Evolutionary conservation across 257 asterid species (phyloP), one percentile per base, ranked within the genome.

Genomic region (Perilla frutescens): DNA sequence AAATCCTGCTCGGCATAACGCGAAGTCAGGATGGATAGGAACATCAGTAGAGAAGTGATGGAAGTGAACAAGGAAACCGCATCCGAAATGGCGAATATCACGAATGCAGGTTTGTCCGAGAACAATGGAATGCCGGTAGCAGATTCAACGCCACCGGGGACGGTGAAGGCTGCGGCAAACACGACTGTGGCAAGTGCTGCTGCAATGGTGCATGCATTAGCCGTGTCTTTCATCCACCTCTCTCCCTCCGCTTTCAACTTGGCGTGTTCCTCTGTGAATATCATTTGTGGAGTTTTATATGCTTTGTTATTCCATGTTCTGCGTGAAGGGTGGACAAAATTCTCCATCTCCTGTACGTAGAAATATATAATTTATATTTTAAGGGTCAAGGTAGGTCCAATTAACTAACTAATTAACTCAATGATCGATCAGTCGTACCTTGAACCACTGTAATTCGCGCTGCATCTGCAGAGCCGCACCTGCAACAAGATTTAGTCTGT

Each of bases 211-310:
- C 37, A 34, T 34, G 37, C 37, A 34, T 34, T 34, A 34, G 37
- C 37, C 37, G 37, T 34, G 37, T 34, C 37, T 34, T 34, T 34
- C 37, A 34, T 34, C 37, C 37, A 34, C 37, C 37, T 34, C 37
- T 34, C 37, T 34, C 37, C 37, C 37, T 34, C 37, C 4, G 11
- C 31, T 55, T 45, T 66, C 41, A 79, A 56, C n/a, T 14, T 5
- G 4, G 7, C 3, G 68, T 79, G 82, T 29, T 73, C 62, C 56
- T 73, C 43, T 3, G 58, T 60, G 39, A 73, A 79, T n/a, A 79
- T 3, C 68, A 45, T 59, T 14, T 59, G 10, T 0, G 82, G 75
- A 5, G 75, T 66, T 51, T 78, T 49, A 0, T 20, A 11, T 0
- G 2, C 29, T 0, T 1, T 9, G 54, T 78, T 78, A 3, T 0